A percentile compares a stretch with the other conserved stretches of the same genome.
Conservation (phyloP, 805 yeast genomes). For the Grigorovia yakushimaensis region DNA sequence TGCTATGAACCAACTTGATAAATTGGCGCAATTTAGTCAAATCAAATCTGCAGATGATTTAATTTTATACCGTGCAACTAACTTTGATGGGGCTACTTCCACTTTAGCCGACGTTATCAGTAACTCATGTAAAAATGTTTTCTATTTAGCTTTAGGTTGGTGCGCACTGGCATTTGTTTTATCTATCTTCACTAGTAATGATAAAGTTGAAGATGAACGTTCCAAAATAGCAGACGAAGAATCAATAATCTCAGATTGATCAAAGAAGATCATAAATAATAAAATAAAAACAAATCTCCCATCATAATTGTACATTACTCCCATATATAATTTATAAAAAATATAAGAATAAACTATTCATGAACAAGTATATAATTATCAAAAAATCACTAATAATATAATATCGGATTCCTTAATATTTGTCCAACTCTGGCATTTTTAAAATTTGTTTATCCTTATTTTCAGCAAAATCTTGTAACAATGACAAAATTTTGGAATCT, state of each 20-base stretch:
- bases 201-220: conserved; percentile 5
- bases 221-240: not conserved
- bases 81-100: conserved; percentile 15
- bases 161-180: conserved; percentile 11
- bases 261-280: too few species aligned
- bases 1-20: conserved; percentile 5
- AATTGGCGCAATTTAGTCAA: conserved; percentile 5
- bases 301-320: too few species aligned
- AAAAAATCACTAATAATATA: too few species aligned
- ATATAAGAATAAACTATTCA: too few species aligned
- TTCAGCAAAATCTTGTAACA: conserved; percentile 64
- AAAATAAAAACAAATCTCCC: too few species aligned
- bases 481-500: conserved; percentile 48
- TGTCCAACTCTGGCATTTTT: conserved; percentile 71
- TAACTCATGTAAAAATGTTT: conserved; percentile 14
- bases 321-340: too few species aligned
- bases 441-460: conserved; percentile 63
- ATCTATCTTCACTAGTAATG: conserved; percentile 13
- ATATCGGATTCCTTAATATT: conserved; percentile 14
- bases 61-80: conserved; percentile 11
- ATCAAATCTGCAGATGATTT: conserved; percentile 11
- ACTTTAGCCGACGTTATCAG: conserved; percentile 10
- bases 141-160: conserved; percentile 16
- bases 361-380: too few species aligned
- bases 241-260: too few species aligned